A percentile compares a stretch with the other conserved stretches of the same genome.
Conservation (phyloP, 495 filamentous ascomycete genomes). For the Penicillium chermesinum region DNA sequence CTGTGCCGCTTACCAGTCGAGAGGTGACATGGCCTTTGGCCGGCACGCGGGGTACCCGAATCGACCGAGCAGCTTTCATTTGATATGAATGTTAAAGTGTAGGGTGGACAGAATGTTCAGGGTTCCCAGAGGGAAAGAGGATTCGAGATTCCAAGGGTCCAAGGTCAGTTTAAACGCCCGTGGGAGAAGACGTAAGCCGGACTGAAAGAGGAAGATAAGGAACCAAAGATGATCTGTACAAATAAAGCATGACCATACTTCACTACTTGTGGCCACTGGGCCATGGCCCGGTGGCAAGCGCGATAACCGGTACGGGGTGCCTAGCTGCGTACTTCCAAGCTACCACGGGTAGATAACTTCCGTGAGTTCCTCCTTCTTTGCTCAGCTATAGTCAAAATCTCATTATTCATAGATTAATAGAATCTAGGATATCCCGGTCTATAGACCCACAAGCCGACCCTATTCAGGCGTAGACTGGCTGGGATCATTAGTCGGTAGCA, state of each 20-base stretch:
- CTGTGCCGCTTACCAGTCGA: conserved; percentile 36
- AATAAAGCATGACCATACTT: too few relatives aligned
- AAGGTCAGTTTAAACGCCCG: too few relatives aligned
- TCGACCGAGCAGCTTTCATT: conserved; percentile 33
- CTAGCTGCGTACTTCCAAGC: background rate
- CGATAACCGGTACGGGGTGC: conserved; percentile 20
- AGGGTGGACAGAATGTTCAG: background rate
- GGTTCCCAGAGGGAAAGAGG: background rate
- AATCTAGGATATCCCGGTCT: conserved; percentile 2
- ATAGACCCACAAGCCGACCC: conserved; percentile 9
- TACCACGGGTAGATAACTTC: conserved; percentile 3
- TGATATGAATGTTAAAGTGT: background rate
- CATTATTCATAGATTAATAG: conserved; percentile 9
- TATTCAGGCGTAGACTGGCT: background rate
- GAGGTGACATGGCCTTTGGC: conserved; percentile 11
- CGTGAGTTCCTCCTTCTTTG: background rate
- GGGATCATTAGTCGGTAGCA: too few relatives aligned
- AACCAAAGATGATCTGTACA: too few relatives aligned
- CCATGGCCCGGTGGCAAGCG: conserved; percentile 23
- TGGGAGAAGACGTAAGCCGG: background rate
- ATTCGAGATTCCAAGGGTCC: background rate
- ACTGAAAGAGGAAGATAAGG: conserved; percentile 10
- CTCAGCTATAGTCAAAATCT: background rate
- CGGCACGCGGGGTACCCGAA: conserved; percentile 24
- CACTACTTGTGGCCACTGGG: too few relatives aligned